Percentiles rank a stretch among this genome's conserved stretches.
Conservation (phyloP, 2,329 filamentous ascomycete genomes). For the Epichloe hybrida region DNA sequence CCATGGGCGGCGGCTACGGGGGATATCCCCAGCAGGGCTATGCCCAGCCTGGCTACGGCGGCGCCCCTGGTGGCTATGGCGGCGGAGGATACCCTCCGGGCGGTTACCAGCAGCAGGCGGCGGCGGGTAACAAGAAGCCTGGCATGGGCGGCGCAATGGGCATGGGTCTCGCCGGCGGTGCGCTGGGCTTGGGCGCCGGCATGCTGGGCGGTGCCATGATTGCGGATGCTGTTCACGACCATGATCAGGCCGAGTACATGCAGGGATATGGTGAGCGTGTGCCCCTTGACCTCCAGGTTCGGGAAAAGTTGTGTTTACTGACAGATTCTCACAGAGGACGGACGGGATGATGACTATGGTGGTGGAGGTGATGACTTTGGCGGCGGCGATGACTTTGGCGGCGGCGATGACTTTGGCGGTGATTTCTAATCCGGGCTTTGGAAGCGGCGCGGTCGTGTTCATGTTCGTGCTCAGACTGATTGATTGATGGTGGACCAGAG, state of each 20-base stretch:
- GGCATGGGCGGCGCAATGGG: constrained; percentile 21
- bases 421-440: not conserved
- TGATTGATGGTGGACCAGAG: too few species aligned
- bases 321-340: constrained; percentile 14
- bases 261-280: constrained; percentile 27
- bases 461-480: too few species aligned
- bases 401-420: constrained; percentile 5
- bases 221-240: constrained; percentile 50
- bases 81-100: constrained; percentile 10
- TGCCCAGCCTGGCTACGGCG: constrained; percentile 18
- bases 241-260: constrained; percentile 42
- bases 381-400: constrained; percentile 8
- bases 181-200: constrained; percentile 69
- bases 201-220: constrained; percentile 65
- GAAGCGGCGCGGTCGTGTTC: too few species aligned
- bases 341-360: constrained; percentile 11
- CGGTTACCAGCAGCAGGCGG: constrained; percentile 18
- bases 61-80: constrained; percentile 15
- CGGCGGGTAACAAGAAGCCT: constrained; percentile 29
- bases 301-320: not conserved
- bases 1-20: constrained; percentile 4
- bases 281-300: too few species aligned
- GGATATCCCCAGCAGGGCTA: constrained; percentile 8
- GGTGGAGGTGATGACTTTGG: constrained; percentile 8
- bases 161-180: constrained; percentile 60